Evolutionary conservation across 257 asterid genomes (phyloP).

Genomic region (Cinchona pubescens): DNA sequence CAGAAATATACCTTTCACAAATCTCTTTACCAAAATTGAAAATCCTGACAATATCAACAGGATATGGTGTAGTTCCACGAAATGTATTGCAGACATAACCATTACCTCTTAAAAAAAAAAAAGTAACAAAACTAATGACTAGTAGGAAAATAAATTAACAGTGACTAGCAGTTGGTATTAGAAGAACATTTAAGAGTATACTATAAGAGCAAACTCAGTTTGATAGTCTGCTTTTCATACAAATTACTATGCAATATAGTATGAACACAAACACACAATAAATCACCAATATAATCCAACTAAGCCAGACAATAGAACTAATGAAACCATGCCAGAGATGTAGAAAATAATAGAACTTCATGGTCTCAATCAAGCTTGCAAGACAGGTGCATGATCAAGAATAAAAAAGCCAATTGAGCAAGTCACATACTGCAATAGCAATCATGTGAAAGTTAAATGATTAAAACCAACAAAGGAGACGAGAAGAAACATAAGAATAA

Average conservation of each 20-base stretch:
- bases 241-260: not conserved
- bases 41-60: slow-evolving; percentile 67
- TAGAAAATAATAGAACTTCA: too few species aligned
- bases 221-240: not conserved
- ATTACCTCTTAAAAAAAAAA: slow-evolving; percentile 67
- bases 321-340: too few species aligned
- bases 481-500: not conserved
- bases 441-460: too few species aligned
- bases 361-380: too few species aligned
- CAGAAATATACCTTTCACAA: slow-evolving; percentile 57
- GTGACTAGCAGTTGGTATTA: not conserved
- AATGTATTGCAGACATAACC: slow-evolving; percentile 88
- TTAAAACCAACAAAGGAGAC: not conserved
- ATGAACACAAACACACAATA: not conserved
- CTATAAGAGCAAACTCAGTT: not conserved
- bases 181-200: not conserved
- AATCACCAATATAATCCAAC: not conserved
- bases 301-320: not conserved
- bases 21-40: slow-evolving; percentile 81
- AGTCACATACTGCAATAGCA: too few species aligned
- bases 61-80: slow-evolving; percentile 50
- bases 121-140: not conserved
- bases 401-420: too few species aligned
- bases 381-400: too few species aligned
- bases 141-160: not conserved